Conservation (phyloP, 805 yeast species). For the Yarrowia sp. region DNA sequence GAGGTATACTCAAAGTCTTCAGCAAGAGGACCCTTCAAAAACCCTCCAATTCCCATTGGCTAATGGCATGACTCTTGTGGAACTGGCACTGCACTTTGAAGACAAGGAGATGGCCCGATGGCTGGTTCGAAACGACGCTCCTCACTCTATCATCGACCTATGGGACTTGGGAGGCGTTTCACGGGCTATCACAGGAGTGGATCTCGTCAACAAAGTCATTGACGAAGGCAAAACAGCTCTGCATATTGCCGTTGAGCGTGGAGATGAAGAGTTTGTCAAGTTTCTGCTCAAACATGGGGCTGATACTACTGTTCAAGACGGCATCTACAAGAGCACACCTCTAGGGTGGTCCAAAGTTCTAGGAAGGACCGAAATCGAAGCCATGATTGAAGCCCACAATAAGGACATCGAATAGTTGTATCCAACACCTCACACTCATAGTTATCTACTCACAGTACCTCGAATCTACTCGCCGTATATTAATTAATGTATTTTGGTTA, state of each 20-base stretch:
- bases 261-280: constrained; percentile 25
- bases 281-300: constrained; percentile 7
- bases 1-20: background rate
- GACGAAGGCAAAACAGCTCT: constrained; percentile 21
- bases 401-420: background rate
- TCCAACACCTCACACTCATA: no score
- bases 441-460: background rate
- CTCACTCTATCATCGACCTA: constrained; percentile 19
- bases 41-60: background rate
- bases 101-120: background rate
- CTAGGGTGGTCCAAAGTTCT: constrained; percentile 17
- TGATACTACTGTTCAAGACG: background rate
- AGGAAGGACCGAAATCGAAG: constrained; percentile 3
- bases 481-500: background rate
- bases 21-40: no score
- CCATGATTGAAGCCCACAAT: background rate
- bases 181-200: background rate
- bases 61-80: constrained; percentile 20
- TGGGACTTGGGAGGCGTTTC: constrained; percentile 20
- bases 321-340: constrained; percentile 5
- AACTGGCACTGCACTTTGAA: constrained; percentile 4
- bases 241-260: constrained; percentile 26
- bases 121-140: constrained; percentile 23
- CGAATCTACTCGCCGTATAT: background rate
- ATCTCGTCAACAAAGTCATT: constrained; percentile 1